Conservation (phyloP, 495 filamentous ascomycete genomes). For the Xylaria acuta region DNA sequence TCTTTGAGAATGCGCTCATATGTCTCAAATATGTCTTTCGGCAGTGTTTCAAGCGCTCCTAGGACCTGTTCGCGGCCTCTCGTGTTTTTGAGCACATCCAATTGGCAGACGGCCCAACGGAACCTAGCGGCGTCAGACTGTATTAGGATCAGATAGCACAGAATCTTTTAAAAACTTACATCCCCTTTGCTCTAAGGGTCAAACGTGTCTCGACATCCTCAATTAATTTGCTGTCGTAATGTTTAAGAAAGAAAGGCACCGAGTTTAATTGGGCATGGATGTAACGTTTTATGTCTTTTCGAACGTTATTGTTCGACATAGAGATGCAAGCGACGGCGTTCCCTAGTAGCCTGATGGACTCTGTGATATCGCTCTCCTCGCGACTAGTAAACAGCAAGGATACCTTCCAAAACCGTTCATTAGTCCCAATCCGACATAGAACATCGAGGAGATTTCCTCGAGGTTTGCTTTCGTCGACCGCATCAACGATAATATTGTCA, state of each 20-base stretch:
- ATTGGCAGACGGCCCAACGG: slow-evolving; percentile 54
- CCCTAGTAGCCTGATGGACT: slow-evolving; percentile 28
- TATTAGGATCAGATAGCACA: background rate
- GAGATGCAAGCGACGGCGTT: slow-evolving; percentile 33
- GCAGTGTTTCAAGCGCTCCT: slow-evolving; percentile 42
- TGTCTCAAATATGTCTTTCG: slow-evolving; percentile 47
- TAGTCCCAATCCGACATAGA: slow-evolving; percentile 35
- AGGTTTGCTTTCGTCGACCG: slow-evolving; percentile 41
- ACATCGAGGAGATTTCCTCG: slow-evolving; percentile 33
- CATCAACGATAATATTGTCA: slow-evolving; percentile 45
- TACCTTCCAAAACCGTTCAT: slow-evolving; percentile 44
- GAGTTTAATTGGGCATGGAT: slow-evolving; percentile 33
- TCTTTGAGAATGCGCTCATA: slow-evolving; percentile 46
- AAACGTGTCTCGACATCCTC: slow-evolving; percentile 38
- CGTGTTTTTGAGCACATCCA: slow-evolving; percentile 46
- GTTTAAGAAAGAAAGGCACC: slow-evolving; percentile 33
- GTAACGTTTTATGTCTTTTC: slow-evolving; percentile 43
- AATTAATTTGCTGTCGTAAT: slow-evolving; percentile 30
- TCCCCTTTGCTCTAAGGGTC: slow-evolving; percentile 45
- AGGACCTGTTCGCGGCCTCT: slow-evolving; percentile 29
- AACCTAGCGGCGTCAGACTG: slow-evolving; percentile 41
- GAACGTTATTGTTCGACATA: slow-evolving; percentile 45
- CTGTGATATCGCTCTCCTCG: slow-evolving; percentile 47
- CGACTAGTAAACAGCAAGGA: slow-evolving; percentile 50
- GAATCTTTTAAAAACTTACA: slow-evolving; percentile 38